phyloP scores from a whole-genome alignment of 495 filamentous ascomycete species.

The Acidiella bohemica region DNA sequence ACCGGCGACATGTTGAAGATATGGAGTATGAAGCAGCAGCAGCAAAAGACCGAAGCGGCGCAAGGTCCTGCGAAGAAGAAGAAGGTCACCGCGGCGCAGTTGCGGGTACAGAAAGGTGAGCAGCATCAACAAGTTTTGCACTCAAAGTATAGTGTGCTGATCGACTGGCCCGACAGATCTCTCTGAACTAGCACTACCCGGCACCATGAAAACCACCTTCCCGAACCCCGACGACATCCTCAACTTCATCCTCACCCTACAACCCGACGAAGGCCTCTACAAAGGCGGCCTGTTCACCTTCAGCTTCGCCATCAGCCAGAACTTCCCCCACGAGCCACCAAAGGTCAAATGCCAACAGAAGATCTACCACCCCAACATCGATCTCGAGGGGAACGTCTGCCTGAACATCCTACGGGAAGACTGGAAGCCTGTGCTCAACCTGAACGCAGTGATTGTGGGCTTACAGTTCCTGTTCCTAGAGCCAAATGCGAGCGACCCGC shows the following conservation, averaged over 20 bases:
- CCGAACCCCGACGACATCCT: constrained; percentile 93
- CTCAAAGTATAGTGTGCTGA: too few relatives aligned
- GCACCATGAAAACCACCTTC: constrained; percentile 85
- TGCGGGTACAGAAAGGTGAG: constrained; percentile 89
- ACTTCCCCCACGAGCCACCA: constrained; percentile 93
- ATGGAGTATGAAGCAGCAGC: constrained; percentile 98
- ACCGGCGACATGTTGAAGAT: constrained; percentile 84
- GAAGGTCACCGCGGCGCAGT: constrained; percentile 90
- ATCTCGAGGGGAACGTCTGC: constrained; percentile 94
- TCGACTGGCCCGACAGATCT: too few relatives aligned
- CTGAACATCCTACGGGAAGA: constrained; percentile 94
- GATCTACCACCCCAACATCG: constrained; percentile 98
- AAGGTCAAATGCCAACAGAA: constrained; percentile 97
- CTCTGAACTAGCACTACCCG: constrained; percentile 75
- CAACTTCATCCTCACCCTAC: constrained; percentile 85
- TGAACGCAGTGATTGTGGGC: constrained; percentile 93
- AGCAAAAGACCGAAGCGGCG: constrained; percentile 65
- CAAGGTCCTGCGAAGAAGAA: constrained; percentile 67
- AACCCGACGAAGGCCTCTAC: constrained; percentile 97
- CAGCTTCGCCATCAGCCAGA: constrained; percentile 79
- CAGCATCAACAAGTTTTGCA: neutral
- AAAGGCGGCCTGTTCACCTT: constrained; percentile 81
- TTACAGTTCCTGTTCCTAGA: constrained; percentile 97
- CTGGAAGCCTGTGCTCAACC: constrained; percentile 95
- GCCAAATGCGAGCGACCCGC: constrained; percentile 88